Percentiles rank a stretch among this genome's conserved stretches.
phyloP scores from a whole-genome alignment of 177 flowering plant genomes.

The Tripterygium wilfordii region DNA sequence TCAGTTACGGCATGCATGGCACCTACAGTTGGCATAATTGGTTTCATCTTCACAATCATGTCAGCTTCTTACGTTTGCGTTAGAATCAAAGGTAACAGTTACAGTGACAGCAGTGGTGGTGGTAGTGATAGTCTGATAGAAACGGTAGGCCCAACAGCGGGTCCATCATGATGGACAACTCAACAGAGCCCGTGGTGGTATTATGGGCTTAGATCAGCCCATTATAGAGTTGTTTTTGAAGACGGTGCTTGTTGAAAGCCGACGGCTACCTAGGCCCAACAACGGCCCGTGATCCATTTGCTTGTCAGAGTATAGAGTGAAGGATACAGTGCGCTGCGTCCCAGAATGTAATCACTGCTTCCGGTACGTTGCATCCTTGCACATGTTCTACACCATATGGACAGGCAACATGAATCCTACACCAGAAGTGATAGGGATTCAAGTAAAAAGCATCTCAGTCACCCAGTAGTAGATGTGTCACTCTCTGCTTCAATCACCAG shows the following conservation, averaged over 20 bases:
- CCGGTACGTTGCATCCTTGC: no score
- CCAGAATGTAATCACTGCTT: slow-evolving; percentile 63
- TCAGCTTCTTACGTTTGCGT: slow-evolving; percentile 59
- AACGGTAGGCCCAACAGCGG: slow-evolving; percentile 33
- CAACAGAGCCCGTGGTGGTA: no score
- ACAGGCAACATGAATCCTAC: no score
- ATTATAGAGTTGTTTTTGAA: slow-evolving; percentile 39
- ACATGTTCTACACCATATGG: no score
- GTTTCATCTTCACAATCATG: slow-evolving; percentile 61
- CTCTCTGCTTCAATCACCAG: no score
- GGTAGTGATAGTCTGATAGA: slow-evolving; percentile 5
- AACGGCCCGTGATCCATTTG: slow-evolving; percentile 48
- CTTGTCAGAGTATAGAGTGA: slow-evolving; percentile 37
- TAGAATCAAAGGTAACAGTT: slow-evolving; percentile 18
- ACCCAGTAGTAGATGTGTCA: no score
- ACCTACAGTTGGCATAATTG: slow-evolving; percentile 58
- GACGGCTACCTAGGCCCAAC: slow-evolving; percentile 25
- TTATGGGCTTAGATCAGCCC: no score
- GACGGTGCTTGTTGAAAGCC: slow-evolving; percentile 34
- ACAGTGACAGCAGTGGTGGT: background rate
- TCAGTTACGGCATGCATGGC: slow-evolving; percentile 71
- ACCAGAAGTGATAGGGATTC: no score
- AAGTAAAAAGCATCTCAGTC: no score
- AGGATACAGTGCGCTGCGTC: slow-evolving; percentile 36
- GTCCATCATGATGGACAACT: no score